Conservation (phyloP, 805 yeast genomes). For the Lipomyces sp. region DNA sequence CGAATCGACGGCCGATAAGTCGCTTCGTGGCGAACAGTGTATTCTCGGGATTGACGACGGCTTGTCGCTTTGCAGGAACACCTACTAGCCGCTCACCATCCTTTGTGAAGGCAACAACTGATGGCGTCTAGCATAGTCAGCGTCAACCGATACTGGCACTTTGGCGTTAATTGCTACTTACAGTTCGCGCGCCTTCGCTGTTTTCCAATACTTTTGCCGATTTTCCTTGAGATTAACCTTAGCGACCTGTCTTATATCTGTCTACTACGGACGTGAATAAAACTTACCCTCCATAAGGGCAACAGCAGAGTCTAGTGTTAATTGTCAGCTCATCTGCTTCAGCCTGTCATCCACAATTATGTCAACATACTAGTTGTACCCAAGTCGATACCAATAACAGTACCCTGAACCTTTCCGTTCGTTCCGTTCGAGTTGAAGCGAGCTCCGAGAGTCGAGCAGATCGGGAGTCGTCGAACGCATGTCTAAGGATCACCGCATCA, state of each 20-base stretch:
- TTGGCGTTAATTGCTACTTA: conserved; percentile 4
- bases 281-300: conserved; percentile 65
- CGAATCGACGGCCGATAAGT: conserved; percentile 90
- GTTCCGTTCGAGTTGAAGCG: conserved; percentile 53
- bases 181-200: conserved; percentile 72
- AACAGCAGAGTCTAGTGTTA: conserved; percentile 68
- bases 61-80: conserved; percentile 94
- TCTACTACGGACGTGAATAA: neutral
- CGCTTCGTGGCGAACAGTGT: conserved; percentile 94
- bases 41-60: conserved; percentile 91
- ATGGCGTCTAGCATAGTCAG: conserved; percentile 60
- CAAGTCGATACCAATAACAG: conserved; percentile 82
- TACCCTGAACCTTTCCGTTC: conserved; percentile 55
- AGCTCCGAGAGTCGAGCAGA: conserved; percentile 36
- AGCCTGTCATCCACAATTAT: neutral
- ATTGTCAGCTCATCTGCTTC: neutral
- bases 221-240: conserved; percentile 52
- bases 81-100: conserved; percentile 93
- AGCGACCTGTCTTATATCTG: neutral
- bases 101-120: conserved; percentile 91
- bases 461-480: conserved; percentile 11
- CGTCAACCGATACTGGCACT: neutral
- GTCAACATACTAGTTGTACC: conserved; percentile 67
- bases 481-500: conserved; percentile 8
- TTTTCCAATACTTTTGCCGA: conserved; percentile 79